phyloP scores from a whole-genome alignment of 352 stramenopile species.

The Phytophthora capsici region DNA sequence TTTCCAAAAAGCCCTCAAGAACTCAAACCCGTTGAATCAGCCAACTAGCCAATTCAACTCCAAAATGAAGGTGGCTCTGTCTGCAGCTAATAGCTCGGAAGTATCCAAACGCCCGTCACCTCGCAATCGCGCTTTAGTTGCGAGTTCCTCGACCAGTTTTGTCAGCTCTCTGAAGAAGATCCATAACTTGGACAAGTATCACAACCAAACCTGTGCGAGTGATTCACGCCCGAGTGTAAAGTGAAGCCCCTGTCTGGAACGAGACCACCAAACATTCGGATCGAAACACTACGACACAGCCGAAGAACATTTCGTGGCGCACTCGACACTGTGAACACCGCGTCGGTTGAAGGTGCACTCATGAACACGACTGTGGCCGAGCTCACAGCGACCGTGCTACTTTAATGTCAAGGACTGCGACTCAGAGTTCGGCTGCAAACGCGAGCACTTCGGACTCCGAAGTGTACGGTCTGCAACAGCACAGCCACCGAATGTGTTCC shows the following conservation, averaged over 20 bases:
- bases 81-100: slow-evolving; percentile 17
- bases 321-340: slow-evolving; percentile 80
- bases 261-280: slow-evolving; percentile 17
- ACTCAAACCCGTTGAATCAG: neutral
- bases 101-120: slow-evolving; percentile 10
- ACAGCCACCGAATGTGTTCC: slow-evolving; percentile 33
- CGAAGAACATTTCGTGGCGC: slow-evolving; percentile 39
- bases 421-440: slow-evolving; percentile 65
- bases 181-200: slow-evolving; percentile 19
- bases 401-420: slow-evolving; percentile 61
- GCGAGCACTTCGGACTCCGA: slow-evolving; percentile 58
- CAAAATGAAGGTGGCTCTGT: too few species aligned
- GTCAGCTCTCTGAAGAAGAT: slow-evolving; percentile 13
- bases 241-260: slow-evolving; percentile 45
- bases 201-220: slow-evolving; percentile 42
- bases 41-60: too few species aligned
- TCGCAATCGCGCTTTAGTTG: slow-evolving; percentile 20
- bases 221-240: slow-evolving; percentile 58
- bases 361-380: slow-evolving; percentile 64
- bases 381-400: slow-evolving; percentile 60
- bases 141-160: slow-evolving; percentile 14
- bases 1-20: slow-evolving; percentile 15
- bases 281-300: slow-evolving; percentile 26
- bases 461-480: slow-evolving; percentile 58
- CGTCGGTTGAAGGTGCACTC: slow-evolving; percentile 74